Evolutionary conservation across 805 yeast species (phyloP).

Genomic region (Zygotorulaspora sp.): DNA sequence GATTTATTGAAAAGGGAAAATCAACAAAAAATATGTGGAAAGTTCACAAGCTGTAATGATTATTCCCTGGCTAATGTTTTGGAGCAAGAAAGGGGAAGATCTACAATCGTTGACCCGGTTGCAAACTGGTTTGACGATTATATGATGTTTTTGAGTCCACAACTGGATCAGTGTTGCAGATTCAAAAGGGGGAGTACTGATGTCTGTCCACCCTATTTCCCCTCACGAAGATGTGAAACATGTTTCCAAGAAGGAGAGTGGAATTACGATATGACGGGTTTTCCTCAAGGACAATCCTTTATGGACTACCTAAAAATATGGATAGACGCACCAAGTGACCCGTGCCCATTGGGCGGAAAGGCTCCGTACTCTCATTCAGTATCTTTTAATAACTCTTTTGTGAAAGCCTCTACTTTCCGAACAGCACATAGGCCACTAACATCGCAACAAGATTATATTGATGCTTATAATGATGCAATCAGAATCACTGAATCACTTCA

Average conservation of each 20-base stretch:
- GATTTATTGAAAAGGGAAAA: constrained; percentile 55
- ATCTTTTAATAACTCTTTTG: constrained; percentile 39
- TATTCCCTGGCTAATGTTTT: constrained; percentile 73
- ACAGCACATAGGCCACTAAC: constrained; percentile 73
- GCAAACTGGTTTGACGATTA: constrained; percentile 94
- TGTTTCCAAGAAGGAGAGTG: constrained; percentile 66
- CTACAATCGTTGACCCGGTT: constrained; percentile 72
- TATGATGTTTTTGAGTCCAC: constrained; percentile 81
- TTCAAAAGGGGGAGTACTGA: constrained; percentile 52
- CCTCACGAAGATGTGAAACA: constrained; percentile 65
- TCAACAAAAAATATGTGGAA: constrained; percentile 80
- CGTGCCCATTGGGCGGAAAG: constrained; percentile 93
- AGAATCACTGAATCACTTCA: constrained; percentile 59
- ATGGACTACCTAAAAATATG: constrained; percentile 70
- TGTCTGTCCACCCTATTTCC: constrained; percentile 54
- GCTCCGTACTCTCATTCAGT: constrained; percentile 78
- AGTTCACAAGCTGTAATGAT: constrained; percentile 78
- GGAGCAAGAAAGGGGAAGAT: constrained; percentile 77
- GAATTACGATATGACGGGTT: constrained; percentile 70
- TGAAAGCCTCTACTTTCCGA: constrained; percentile 66
- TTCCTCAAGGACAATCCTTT: constrained; percentile 73
- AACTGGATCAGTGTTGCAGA: constrained; percentile 80
- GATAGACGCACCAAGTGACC: constrained; percentile 80
- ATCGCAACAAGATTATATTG: constrained; percentile 79
- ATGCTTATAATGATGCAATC: constrained; percentile 68